These are phyloP conservation scores for Penicillium sp. DNA, from an alignment of 2,329 filamentous ascomycete genomes.

Conservation along the genomic window DNA sequence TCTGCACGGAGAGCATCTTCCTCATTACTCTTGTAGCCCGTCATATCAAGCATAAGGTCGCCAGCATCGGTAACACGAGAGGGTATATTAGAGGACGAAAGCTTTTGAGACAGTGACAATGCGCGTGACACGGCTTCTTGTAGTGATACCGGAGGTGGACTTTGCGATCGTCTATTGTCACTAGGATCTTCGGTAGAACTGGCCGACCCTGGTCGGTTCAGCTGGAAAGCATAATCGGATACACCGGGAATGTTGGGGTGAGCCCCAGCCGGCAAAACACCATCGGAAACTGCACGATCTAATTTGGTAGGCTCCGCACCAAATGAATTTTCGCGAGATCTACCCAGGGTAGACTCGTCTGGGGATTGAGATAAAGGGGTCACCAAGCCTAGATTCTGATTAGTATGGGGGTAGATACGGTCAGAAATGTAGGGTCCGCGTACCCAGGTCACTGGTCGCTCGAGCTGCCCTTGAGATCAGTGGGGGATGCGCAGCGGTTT, in stretches of 20 bases:
- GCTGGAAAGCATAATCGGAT: conserved; percentile 18
- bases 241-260: conserved; percentile 26
- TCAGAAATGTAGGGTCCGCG: not conserved
- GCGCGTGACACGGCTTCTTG: conserved; percentile 83
- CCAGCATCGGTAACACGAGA: conserved; percentile 90
- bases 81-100: conserved; percentile 89
- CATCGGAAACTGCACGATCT: conserved; percentile 60
- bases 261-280: conserved; percentile 53
- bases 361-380: conserved; percentile 49
- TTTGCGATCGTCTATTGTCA: conserved; percentile 63
- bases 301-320: conserved; percentile 44
- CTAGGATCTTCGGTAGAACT: conserved; percentile 21
- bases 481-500: conserved; percentile 32
- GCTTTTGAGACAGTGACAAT: conserved; percentile 80
- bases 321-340: conserved; percentile 35
- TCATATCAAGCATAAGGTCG: conserved; percentile 98
- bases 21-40: conserved; percentile 91
- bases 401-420: conserved; percentile 6
- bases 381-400: conserved; percentile 38
- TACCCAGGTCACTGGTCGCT: conserved; percentile 54
- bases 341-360: conserved; percentile 33
- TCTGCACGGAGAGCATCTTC: conserved; percentile 91
- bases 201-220: conserved; percentile 14
- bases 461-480: conserved; percentile 38
- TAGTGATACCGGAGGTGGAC: conserved; percentile 73